Evolutionary conservation across 2,329 filamentous ascomycete genomes (phyloP).

Genomic region (Fusarium hostae): DNA sequence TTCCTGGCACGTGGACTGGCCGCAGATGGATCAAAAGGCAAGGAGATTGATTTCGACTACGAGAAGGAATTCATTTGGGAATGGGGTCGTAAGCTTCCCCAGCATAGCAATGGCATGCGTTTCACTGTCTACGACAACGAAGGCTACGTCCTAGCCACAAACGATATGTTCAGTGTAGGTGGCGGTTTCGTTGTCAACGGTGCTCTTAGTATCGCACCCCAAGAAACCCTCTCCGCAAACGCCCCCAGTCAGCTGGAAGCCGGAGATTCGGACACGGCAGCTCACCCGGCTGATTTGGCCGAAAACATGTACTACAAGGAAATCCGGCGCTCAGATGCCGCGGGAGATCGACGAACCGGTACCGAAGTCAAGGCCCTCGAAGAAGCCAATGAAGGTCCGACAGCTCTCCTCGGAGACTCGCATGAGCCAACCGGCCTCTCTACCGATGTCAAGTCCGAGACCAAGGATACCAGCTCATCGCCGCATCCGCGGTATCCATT

Average conservation of each 20-base stretch:
- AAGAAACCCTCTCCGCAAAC: conserved; percentile 27
- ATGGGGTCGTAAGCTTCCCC: conserved; percentile 62
- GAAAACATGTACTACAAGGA: conserved; percentile 65
- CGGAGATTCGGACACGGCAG: conserved; percentile 20
- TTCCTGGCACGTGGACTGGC: conserved; percentile 55
- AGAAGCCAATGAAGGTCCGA: conserved; percentile 19
- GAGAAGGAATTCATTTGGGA: conserved; percentile 62
- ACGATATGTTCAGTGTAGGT: conserved; percentile 63
- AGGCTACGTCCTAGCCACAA: conserved; percentile 59
- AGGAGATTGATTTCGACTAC: conserved; percentile 61
- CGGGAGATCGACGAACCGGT: conserved; percentile 57
- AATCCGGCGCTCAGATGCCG: conserved; percentile 58
- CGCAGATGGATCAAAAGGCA: conserved; percentile 50
- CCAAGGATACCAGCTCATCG: conserved; percentile 26
- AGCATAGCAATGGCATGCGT: conserved; percentile 65
- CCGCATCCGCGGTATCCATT: conserved; percentile 59
- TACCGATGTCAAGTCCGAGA: conserved; percentile 29
- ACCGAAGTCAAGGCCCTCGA: conserved; percentile 55
- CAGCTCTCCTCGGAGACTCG: conserved; percentile 17
- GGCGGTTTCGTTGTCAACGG: conserved; percentile 65
- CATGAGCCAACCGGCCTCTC: conserved; percentile 7
- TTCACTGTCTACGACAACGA: conserved; percentile 61
- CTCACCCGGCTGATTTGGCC: conserved; percentile 59
- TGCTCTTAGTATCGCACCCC: conserved; percentile 56
- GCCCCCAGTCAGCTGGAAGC: conserved; percentile 18